Evolutionary conservation across 495 filamentous ascomycete species (phyloP).

Genomic region (Xylaria nigripes): DNA sequence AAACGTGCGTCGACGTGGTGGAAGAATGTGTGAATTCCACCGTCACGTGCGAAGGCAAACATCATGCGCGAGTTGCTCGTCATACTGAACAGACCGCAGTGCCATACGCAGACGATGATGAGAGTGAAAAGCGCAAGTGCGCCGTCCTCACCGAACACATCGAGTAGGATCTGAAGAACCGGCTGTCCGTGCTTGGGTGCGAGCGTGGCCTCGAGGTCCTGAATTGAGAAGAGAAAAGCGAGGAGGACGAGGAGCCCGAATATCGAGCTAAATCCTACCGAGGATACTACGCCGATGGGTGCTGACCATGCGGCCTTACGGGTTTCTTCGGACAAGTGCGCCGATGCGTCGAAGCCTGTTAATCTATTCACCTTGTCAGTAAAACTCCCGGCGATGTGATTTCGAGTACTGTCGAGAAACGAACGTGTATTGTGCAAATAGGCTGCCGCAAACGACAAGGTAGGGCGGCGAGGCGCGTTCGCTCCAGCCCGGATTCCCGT

Average conservation of each 20-base stretch:
- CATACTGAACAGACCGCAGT: conserved; percentile 52
- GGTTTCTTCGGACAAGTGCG: conserved; percentile 54
- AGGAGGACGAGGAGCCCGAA: conserved; percentile 54
- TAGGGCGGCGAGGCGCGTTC: conserved; percentile 30
- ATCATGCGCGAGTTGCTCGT: conserved; percentile 52
- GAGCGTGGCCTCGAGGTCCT: conserved; percentile 42
- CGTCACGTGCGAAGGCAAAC: conserved; percentile 55
- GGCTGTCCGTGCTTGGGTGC: conserved; percentile 50
- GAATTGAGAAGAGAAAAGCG: conserved; percentile 56
- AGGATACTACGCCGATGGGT: conserved; percentile 52
- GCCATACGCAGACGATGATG: conserved; percentile 54
- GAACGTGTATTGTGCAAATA: conserved; percentile 50
- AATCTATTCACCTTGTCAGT: neutral
- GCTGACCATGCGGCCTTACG: conserved; percentile 51
- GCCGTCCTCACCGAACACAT: conserved; percentile 52
- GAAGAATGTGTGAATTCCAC: conserved; percentile 61
- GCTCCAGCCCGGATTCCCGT: conserved; percentile 46
- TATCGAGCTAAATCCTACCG: conserved; percentile 48
- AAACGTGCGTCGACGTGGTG: conserved; percentile 44
- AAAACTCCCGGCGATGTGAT: conserved; percentile 9
- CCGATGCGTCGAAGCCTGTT: conserved; percentile 48
- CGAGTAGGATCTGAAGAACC: conserved; percentile 48
- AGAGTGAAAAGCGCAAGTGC: conserved; percentile 67
- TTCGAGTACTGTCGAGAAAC: conserved; percentile 9
- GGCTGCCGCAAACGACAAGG: conserved; percentile 45